A percentile compares a stretch with the other conserved stretches of the same genome.
phyloP scores from a whole-genome alignment of 306 rosid genomes.

The Cicer bijugum region DNA sequence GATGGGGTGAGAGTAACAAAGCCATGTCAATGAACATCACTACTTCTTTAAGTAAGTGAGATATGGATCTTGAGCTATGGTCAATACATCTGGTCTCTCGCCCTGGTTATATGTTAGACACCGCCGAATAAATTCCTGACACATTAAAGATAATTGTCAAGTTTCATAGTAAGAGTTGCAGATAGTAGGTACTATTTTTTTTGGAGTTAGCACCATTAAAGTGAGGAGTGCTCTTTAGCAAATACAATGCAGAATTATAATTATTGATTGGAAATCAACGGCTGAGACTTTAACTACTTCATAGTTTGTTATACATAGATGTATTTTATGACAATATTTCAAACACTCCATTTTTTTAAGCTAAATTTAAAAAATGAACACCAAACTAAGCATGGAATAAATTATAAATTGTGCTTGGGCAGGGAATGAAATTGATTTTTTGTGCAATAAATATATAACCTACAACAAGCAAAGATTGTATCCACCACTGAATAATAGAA shows the following conservation, averaged over 20 bases:
- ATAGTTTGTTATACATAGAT: neutral
- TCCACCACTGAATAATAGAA: constrained; percentile 14
- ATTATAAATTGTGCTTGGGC: constrained; percentile 2
- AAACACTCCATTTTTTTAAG: too few relatives aligned
- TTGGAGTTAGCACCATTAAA: neutral
- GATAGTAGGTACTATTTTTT: neutral
- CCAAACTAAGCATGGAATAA: too few relatives aligned
- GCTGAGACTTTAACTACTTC: constrained; percentile 6
- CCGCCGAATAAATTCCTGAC: constrained; percentile 83
- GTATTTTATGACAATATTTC: neutral
- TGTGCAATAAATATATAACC: constrained; percentile 21
- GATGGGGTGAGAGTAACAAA: constrained; percentile 26
- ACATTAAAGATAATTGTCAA: constrained; percentile 21
- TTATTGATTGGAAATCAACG: neutral
- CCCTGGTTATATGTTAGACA: constrained; percentile 91
- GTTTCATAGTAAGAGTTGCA: constrained; percentile 19
- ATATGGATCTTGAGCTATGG: constrained; percentile 90
- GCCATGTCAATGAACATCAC: constrained; percentile 39
- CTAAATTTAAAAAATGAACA: too few relatives aligned
- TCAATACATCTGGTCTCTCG: constrained; percentile 91
- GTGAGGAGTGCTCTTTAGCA: neutral
- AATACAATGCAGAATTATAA: neutral
- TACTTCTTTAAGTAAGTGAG: constrained; percentile 79
- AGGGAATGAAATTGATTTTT: neutral
- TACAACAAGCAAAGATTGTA: constrained; percentile 7